Base-by-base conservation (phyloP, 1,284 basidiomycete species). In the Omphalotus olearius region DNA sequence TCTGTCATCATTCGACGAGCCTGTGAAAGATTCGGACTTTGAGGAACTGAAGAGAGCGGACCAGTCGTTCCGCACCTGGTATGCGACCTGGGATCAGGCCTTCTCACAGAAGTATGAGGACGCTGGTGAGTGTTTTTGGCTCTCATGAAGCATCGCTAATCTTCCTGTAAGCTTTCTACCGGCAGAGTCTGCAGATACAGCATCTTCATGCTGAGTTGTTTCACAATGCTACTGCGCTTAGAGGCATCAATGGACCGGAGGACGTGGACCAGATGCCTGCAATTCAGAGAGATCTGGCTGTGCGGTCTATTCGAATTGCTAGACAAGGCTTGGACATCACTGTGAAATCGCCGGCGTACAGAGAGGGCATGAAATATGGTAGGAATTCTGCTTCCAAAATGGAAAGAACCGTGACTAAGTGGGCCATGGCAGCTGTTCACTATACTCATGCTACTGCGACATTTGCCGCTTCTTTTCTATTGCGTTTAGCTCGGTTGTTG, bases 381-480 rank as follows among this genome's bases (percentile, higher is more conserved):
- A 62, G 49, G 78, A 66, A 45, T 41, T 35, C 38, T 37, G 46
- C 37, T 46, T 38, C 30, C 9, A 33, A 4, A 13, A 4, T 33
- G 30, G 30, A 13, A 9, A 33, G 13, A 7, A 7, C 30, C 9
- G 30, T 33, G 30, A 33, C 30, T 33, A 7, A 33, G 2, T 33
- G 7, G 30, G 2, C 13, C 9, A 33, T 33, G 30, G 30, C 62
- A 90, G 92, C 88, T 30, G 90, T 93, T 35, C 86, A 90, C 62
- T 93, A 92, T 62, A 90, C 91, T 6, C 91, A 96, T 64, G 91
- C 90, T 43, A 92, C 91, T 36, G 93, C 93, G 2, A 94, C 93
- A 0, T 97, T 97, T 68, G 83, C 90, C 17, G 93, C 91, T 13
- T 91, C 91, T 3, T 90, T 96, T 67, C 71, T 96, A 53, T 76